These are phyloP conservation scores for Amaranthus cruentus DNA, from an alignment of 148 eudicot species.

Conservation along the genomic window DNA sequence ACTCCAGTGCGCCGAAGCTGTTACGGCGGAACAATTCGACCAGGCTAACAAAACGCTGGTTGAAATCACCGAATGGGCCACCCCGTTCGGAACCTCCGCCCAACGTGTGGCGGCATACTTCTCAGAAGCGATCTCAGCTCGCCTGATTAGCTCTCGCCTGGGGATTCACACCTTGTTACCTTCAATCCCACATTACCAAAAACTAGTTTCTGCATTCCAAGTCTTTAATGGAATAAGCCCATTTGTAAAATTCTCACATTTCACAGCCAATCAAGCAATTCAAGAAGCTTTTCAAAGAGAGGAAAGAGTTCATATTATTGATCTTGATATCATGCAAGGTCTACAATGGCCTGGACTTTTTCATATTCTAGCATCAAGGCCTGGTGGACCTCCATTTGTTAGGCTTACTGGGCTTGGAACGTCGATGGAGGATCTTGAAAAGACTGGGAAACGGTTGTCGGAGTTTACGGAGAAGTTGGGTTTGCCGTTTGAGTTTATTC, in stretches of 20 bases:
- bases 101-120: constrained; percentile 94
- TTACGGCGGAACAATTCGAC: constrained; percentile 56
- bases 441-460: constrained; percentile 76
- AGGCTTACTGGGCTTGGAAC: constrained; percentile 80
- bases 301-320: constrained; percentile 78
- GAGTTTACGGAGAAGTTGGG: constrained; percentile 85
- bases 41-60: constrained; percentile 75
- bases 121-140: constrained; percentile 94
- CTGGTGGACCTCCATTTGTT: constrained; percentile 80
- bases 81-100: constrained; percentile 87
- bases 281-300: constrained; percentile 91
- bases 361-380: constrained; percentile 78
- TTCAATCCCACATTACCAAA: constrained; percentile 43
- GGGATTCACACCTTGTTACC: constrained; percentile 63
- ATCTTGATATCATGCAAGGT: constrained; percentile 95
- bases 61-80: constrained; percentile 75
- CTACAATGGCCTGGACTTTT: constrained; percentile 95
- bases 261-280: constrained; percentile 94
- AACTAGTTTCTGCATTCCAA: constrained; percentile 73
- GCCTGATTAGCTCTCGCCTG: constrained; percentile 56
- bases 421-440: constrained; percentile 61
- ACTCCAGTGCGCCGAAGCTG: constrained; percentile 86
- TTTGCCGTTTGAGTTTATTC: constrained; percentile 70
- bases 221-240: constrained; percentile 95
- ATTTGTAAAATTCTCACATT: constrained; percentile 84